Conservation (phyloP, 805 yeast species). For the Pichia nanzhaoensis region DNA sequence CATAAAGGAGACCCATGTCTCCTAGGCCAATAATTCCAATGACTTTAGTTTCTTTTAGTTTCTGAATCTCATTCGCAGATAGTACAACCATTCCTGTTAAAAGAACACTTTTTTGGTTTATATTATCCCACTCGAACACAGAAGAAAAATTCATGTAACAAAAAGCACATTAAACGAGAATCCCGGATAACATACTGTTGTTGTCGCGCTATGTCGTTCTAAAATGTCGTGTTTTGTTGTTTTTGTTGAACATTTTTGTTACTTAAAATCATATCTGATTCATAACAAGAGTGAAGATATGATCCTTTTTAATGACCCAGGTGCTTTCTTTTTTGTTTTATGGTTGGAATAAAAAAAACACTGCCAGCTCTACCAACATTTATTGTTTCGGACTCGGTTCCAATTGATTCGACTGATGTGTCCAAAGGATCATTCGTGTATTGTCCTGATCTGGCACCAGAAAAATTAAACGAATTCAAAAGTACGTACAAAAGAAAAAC, state of each 20-base stretch:
- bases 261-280: too few relatives aligned
- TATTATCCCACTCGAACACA: too few relatives aligned
- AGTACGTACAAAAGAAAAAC: conserved; percentile 24
- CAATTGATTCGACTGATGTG: not conserved
- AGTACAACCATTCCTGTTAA: conserved; percentile 13
- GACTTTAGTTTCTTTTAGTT: conserved; percentile 34
- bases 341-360: not conserved
- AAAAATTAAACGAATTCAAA: conserved; percentile 22
- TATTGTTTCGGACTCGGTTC: conserved; percentile 3
- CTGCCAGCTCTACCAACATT: conserved; percentile 5
- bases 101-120: too few relatives aligned
- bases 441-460: conserved; percentile 19
- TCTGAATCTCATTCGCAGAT: conserved; percentile 13
- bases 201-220: too few relatives aligned
- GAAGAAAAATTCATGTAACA: too few relatives aligned
- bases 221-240: too few relatives aligned
- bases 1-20: conserved; percentile 92
- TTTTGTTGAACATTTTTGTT: too few relatives aligned
- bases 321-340: not conserved
- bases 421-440: conserved; percentile 25
- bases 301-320: too few relatives aligned
- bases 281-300: too few relatives aligned
- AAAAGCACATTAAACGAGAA: too few relatives aligned
- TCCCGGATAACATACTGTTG: too few relatives aligned
- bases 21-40: conserved; percentile 95